Conservation (phyloP, 192 early-diverging fungal species). For the Linnemannia exigua region DNA sequence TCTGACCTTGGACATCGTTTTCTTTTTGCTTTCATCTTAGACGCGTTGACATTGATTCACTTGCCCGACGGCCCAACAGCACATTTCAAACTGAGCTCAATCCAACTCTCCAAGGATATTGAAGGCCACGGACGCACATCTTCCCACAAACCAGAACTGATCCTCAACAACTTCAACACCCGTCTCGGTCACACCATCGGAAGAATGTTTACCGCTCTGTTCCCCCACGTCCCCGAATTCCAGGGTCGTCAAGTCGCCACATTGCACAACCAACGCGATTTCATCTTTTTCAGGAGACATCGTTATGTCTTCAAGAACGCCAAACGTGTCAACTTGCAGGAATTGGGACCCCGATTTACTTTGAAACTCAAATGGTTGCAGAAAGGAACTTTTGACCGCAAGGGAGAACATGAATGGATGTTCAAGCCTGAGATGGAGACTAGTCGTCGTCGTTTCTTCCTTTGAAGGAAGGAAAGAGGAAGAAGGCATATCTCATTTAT, state of each 20-base stretch:
- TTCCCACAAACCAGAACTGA: constrained; percentile 93
- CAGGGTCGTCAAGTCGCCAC: constrained; percentile 94
- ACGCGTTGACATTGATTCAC: constrained; percentile 93
- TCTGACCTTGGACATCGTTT: not conserved
- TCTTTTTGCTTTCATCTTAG: constrained; percentile 40
- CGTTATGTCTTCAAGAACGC: constrained; percentile 92
- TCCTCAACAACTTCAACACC: constrained; percentile 98
- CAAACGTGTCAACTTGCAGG: constrained; percentile 90
- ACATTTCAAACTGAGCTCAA: constrained; percentile 92
- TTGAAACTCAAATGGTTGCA: constrained; percentile 95
- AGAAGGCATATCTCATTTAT: not conserved
- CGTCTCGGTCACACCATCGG: constrained; percentile 97
- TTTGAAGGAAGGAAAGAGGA: constrained; percentile 64
- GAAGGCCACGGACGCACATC: constrained; percentile 84
- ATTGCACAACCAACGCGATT: constrained; percentile 99
- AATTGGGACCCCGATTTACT: constrained; percentile 96
- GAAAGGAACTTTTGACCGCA: constrained; percentile 94
- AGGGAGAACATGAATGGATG: constrained; percentile 97
- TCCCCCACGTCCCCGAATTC: constrained; percentile 98
- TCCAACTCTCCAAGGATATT: constrained; percentile 86
- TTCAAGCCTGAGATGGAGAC: constrained; percentile 95
- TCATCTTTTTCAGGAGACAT: constrained; percentile 98
- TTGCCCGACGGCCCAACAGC: constrained; percentile 97
- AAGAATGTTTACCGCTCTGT: constrained; percentile 94
- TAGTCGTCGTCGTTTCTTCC: constrained; percentile 89